Conservation (phyloP, 1,139 yeast species). For the Scheffersomyces stambukii region DNA sequence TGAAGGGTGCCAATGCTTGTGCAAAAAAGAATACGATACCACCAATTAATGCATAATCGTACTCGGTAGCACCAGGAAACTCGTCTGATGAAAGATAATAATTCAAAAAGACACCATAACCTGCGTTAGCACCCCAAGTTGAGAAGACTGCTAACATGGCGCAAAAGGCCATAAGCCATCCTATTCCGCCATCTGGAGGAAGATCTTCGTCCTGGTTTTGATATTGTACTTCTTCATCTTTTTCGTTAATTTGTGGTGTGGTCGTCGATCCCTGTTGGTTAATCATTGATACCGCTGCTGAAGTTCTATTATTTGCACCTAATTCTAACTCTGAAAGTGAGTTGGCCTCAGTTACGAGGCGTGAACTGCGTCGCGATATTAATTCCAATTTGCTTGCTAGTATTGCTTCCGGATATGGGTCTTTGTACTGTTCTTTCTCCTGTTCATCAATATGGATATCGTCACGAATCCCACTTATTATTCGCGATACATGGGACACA, state of each 20-base stretch:
- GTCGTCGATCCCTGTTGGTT: slow-evolving; percentile 6
- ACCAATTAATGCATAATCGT: slow-evolving; percentile 67
- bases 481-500: slow-evolving; percentile 24
- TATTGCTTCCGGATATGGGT: slow-evolving; percentile 19
- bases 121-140: slow-evolving; percentile 75
- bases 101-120: slow-evolving; percentile 64
- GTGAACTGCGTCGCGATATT: slow-evolving; percentile 7
- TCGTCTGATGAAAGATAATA: slow-evolving; percentile 44
- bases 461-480: slow-evolving; percentile 30
- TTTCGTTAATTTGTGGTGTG: slow-evolving; percentile 6
- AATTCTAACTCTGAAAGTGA: not conserved
- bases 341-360: not conserved
- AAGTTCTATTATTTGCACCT: slow-evolving; percentile 3
- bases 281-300: too few species aligned
- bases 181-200: slow-evolving; percentile 63
- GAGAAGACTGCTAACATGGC: slow-evolving; percentile 45
- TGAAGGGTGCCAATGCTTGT: slow-evolving; percentile 55
- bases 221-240: slow-evolving; percentile 9
- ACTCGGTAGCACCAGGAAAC: slow-evolving; percentile 54
- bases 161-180: slow-evolving; percentile 64
- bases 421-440: slow-evolving; percentile 14
- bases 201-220: slow-evolving; percentile 22
- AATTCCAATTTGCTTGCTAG: slow-evolving; percentile 20
- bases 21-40: slow-evolving; percentile 60
- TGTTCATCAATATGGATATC: slow-evolving; percentile 22